Evolutionary conservation across 306 rosid genomes (phyloP), one percentile per base, ranked within the genome.

Genomic region (Cucumis melo): DNA sequence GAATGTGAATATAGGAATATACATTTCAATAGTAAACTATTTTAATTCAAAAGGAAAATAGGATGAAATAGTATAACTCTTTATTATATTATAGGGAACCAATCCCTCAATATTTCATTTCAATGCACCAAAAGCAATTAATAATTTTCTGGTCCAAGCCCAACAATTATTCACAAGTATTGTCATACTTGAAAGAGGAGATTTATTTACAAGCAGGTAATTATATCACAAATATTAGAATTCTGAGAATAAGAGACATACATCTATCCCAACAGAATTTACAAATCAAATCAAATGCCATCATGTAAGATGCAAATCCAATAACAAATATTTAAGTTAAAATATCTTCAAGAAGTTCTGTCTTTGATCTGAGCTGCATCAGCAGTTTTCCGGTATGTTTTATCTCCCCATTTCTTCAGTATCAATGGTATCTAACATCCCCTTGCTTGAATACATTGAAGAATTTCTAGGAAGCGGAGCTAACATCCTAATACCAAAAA

Each of bases 161-260:
- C 4, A 12, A 60, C 1, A 12, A 60, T 13, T 12, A 29, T 24
- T 60, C 66, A 13, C 10, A 7, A 59, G 34, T 7, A 58, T 58
- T 60, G 66, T n/a, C 36, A 7, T 4, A 54, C 64, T 17, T 10
- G 36, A 59, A 59, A 59, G 12, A 1, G 12, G 34, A 12, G 64
- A 12, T 11, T 8, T 3, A 44, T 44, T 1, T 5, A 27, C 29
- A 68, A 19, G 41, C 68, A 79, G n/a, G n/a, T n/a, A n/a, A 73
- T 71, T 84, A 81, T 84, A 81, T 87, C 87, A 87, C 92, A 90
- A 55, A 53, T 74, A 79, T 77, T 77, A 8, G 72, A 84, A 79
- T 78, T 73, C 74, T 82, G 81, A 34, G 14, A 66, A 44, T 38
- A 8, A 8, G 76, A 24, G 76, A 24, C 34, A 46, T n/a, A 8